Evolutionary conservation across 1,284 basidiomycete species (phyloP).

Genomic region (Pholiota adiposa): DNA sequence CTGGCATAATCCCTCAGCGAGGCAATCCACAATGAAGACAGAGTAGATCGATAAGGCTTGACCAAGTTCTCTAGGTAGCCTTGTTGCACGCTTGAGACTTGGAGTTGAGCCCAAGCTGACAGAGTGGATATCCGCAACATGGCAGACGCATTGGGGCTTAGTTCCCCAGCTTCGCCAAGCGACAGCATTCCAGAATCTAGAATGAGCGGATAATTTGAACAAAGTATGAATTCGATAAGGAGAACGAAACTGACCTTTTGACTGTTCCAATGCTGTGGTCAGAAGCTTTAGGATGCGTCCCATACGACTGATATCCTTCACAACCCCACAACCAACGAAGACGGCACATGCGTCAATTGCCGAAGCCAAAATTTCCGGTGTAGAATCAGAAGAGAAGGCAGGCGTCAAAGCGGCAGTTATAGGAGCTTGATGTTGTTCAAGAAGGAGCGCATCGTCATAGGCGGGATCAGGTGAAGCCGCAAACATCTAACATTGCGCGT

Average conservation of each 20-base stretch:
- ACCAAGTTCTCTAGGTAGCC: slow-evolving; percentile 84
- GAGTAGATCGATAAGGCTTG: slow-evolving; percentile 75
- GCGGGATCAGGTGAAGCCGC: slow-evolving; percentile 89
- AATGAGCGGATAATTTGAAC: no score
- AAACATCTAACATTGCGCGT: slow-evolving; percentile 66
- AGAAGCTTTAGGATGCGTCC: slow-evolving; percentile 93
- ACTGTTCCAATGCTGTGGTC: slow-evolving; percentile 88
- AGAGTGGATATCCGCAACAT: slow-evolving; percentile 95
- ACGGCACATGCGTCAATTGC: slow-evolving; percentile 95
- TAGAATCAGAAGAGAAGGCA: slow-evolving; percentile 93
- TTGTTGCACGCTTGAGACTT: slow-evolving; percentile 79
- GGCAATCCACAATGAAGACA: slow-evolving; percentile 89
- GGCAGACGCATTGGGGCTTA: slow-evolving; percentile 92
- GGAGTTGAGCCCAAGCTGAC: slow-evolving; percentile 95
- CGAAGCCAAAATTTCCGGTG: slow-evolving; percentile 92
- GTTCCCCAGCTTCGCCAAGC: slow-evolving; percentile 85
- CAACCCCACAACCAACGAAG: slow-evolving; percentile 95
- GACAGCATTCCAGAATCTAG: slow-evolving; percentile 83
- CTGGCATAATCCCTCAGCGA: slow-evolving; percentile 91
- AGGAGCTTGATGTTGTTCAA: slow-evolving; percentile 99
- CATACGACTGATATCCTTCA: slow-evolving; percentile 90
- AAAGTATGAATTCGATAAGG: no score
- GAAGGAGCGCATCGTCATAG: slow-evolving; percentile 85
- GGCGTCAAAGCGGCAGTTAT: slow-evolving; percentile 98
- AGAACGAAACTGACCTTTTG: slow-evolving; percentile 65